Evolutionary conservation across 331 rosid species (phyloP).

Genomic region (Rhamnella rubrinervis): DNA sequence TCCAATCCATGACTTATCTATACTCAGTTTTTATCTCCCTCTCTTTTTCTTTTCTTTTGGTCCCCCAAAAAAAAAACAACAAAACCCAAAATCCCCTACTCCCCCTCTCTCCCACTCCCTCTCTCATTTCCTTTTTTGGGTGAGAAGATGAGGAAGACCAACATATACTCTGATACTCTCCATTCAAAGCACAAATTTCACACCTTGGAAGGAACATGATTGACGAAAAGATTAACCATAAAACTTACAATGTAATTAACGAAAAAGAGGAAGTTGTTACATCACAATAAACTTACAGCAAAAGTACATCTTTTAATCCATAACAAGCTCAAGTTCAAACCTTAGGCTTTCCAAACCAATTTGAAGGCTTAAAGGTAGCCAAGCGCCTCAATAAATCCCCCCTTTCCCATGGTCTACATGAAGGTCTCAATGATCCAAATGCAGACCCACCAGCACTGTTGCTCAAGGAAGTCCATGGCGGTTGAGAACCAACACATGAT

Average conservation of each 20-base stretch:
- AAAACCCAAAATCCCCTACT: no score
- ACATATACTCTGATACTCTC: no score
- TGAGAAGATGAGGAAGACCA: no score
- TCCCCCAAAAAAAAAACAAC: no score
- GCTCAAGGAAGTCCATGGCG: slow-evolving; percentile 80
- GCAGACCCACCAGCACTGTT: slow-evolving; percentile 83
- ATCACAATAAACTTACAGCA: not conserved
- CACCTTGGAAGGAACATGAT: not conserved
- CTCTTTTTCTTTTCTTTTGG: no score
- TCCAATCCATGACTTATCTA: no score
- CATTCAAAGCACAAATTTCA: no score
- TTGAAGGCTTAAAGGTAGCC: slow-evolving; percentile 80
- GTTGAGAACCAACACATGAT: slow-evolving; percentile 94
- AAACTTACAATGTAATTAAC: not conserved
- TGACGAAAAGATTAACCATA: not conserved
- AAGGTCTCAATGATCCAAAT: slow-evolving; percentile 72
- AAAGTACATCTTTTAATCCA: slow-evolving; percentile 3
- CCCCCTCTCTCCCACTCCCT: no score
- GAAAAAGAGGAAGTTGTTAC: not conserved
- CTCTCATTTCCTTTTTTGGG: no score
- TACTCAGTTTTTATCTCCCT: no score
- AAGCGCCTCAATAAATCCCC: slow-evolving; percentile 95
- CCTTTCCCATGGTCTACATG: slow-evolving; percentile 98
- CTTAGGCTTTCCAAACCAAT: slow-evolving; percentile 96
- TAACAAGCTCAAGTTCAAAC: slow-evolving; percentile 46